Conservation (phyloP, 2,329 filamentous ascomycete species). For the Penicillium corylophilum region DNA sequence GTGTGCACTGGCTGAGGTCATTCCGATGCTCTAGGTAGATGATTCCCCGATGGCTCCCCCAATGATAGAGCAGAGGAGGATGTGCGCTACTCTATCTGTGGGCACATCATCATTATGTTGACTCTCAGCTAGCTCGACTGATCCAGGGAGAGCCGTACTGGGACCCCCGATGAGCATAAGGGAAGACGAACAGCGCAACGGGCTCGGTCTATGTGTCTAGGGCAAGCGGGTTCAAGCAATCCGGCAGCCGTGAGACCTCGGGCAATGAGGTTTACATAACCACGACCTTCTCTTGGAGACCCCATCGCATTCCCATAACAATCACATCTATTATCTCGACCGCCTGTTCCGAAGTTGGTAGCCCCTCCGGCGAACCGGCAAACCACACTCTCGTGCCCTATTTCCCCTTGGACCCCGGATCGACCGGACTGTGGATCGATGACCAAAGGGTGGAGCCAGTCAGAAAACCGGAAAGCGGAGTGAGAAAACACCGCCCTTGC, state of each 20-base stretch:
- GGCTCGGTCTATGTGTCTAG: neutral
- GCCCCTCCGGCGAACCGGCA: neutral
- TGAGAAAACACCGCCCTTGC: neutral
- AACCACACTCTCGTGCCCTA: neutral
- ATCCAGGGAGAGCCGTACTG: neutral
- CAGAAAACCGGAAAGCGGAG: neutral
- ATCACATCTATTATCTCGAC: neutral
- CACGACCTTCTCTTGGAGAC: neutral
- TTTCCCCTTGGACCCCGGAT: conserved; percentile 22
- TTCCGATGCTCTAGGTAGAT: conserved; percentile 13
- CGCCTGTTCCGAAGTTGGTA: neutral
- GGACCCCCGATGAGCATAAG: neutral
- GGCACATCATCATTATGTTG: conserved; percentile 14
- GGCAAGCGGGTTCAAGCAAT: neutral
- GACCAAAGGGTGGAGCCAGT: conserved; percentile 18
- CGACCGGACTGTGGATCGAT: conserved; percentile 22
- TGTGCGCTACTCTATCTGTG: neutral
- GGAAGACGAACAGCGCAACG: neutral
- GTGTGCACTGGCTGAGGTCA: conserved; percentile 22
- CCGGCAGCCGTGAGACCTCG: neutral
- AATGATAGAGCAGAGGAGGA: neutral
- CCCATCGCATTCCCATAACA: too few species aligned
- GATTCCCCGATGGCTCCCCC: neutral
- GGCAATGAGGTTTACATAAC: conserved; percentile 1
- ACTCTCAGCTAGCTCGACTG: neutral